Base-by-base conservation (phyloP, 75 land plant genomes). In the Chamaecyparis obtusa region DNA sequence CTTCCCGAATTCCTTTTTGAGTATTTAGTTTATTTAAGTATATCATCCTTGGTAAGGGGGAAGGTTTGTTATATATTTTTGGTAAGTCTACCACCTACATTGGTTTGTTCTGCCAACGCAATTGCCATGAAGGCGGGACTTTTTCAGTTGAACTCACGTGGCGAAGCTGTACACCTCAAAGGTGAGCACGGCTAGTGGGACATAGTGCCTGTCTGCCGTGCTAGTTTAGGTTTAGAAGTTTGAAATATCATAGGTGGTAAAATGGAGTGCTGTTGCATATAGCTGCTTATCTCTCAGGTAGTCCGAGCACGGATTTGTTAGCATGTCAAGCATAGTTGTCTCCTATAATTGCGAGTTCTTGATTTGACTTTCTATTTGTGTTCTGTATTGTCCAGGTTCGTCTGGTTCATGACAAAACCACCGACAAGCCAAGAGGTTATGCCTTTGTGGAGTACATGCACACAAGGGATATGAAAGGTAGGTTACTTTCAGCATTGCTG, bases 101-200 rank as follows among this genome's bases (percentile, higher is more conserved):
- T 32, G 49, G 33, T 83, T 83, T 83, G 49, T 83, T 83, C 56
- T 83, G 84, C 84, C 84, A 83, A 83, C 84, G 49, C 84, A 83
- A 49, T 83, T 83, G 84, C 84, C 84, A 83, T 49, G 84, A 83
- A 43, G 84, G 84, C 30, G 84, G 56, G 44, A 56, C 84, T 43
- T 83, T 83, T 19, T n/a, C 84, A 83, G 84, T 83, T 83, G 84
- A 83, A 83, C 56, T 83, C 30, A 54, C 84, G 84, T 83, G 84
- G 89, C 85, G 93, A 89, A 91, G 93, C 90, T 87, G 56, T 93
- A 86, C 91, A 89, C 90, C 86, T 87, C 88, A 84, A 96, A 96
- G 98, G 97, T 96, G 96, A 95, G 97, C 98, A 95, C 97, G 98
- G 97, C 98, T 90, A 92, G 91, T 93, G 86, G 94, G 95, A 97